Percentiles rank a stretch among this genome's conserved stretches.
Conservation (phyloP, 306 rosid genomes). For the Cucurbita pepo region DNA sequence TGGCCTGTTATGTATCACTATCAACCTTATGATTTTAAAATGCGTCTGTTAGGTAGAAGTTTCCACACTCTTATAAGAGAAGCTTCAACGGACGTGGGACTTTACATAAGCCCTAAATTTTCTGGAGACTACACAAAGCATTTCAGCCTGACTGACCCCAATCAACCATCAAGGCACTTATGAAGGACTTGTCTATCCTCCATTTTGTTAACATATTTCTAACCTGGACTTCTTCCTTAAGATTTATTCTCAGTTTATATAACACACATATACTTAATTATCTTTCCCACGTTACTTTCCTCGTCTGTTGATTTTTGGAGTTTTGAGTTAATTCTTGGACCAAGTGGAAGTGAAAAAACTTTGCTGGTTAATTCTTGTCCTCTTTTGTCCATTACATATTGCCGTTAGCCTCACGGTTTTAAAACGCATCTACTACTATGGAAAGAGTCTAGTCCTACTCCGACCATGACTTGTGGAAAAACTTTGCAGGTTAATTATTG, state of each 20-base stretch:
- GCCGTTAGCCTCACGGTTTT: no score
- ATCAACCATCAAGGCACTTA: not conserved
- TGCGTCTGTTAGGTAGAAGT: no score
- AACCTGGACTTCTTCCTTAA: not conserved
- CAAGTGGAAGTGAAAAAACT: conserved; percentile 91
- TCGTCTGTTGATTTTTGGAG: conserved; percentile 22
- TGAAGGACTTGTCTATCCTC: not conserved
- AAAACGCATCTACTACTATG: no score
- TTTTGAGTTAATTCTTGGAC: conserved; percentile 79
- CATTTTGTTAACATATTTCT: not conserved
- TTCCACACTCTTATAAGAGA: no score
- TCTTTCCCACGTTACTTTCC: not conserved
- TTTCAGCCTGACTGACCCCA: not conserved
- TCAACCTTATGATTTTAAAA: no score
- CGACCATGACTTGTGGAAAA: no score
- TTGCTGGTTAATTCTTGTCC: conserved; percentile 37
- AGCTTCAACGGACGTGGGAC: no score
- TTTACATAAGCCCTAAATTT: not conserved
- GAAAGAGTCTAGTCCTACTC: no score
- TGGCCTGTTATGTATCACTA: no score
- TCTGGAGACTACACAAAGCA: not conserved
- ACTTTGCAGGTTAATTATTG: no score
- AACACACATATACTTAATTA: not conserved
- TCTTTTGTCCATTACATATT: no score
- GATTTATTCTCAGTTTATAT: not conserved